phyloP scores from a whole-genome alignment of 1,284 basidiomycete species.

The Neonothopanus nambi region DNA sequence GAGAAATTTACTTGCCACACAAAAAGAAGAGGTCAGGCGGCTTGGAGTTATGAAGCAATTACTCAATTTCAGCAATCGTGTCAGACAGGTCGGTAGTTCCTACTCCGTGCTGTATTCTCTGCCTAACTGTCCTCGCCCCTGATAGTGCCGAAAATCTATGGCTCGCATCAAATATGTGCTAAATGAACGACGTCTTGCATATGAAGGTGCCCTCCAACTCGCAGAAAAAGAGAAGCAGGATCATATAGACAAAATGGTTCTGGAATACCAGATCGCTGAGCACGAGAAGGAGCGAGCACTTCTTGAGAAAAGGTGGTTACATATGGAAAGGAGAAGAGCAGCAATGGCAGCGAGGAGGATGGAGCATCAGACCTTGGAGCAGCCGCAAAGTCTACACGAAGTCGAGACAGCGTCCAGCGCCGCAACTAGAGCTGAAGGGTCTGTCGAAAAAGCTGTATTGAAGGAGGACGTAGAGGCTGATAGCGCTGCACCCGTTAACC shows the following conservation, averaged over 20 bases:
- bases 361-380: neutral
- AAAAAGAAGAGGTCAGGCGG: constrained; percentile 74
- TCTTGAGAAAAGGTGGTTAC: constrained; percentile 2
- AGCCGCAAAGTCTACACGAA: neutral
- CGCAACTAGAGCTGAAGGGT: neutral
- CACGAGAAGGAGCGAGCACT: constrained; percentile 22
- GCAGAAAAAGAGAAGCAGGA: constrained; percentile 35
- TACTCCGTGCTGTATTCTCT: neutral
- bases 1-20: constrained; percentile 87
- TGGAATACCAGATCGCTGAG: constrained; percentile 27
- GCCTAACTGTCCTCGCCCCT: neutral
- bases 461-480: neutral
- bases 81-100: constrained; percentile 10
- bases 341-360: constrained; percentile 15
- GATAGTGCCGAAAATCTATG: constrained; percentile 93
- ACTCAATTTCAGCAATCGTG: constrained; percentile 26
- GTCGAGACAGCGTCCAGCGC: neutral
- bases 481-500: no score
- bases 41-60: constrained; percentile 40
- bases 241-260: constrained; percentile 32
- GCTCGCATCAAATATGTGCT: constrained; percentile 93
- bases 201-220: constrained; percentile 62
- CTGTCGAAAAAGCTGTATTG: neutral
- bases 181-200: constrained; percentile 88
- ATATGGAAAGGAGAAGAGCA: constrained; percentile 14